Percentiles rank a stretch among this genome's conserved stretches.
phyloP scores from a whole-genome alignment of 768 basidiomycete genomes.

The Lactarius sanguifluus region DNA sequence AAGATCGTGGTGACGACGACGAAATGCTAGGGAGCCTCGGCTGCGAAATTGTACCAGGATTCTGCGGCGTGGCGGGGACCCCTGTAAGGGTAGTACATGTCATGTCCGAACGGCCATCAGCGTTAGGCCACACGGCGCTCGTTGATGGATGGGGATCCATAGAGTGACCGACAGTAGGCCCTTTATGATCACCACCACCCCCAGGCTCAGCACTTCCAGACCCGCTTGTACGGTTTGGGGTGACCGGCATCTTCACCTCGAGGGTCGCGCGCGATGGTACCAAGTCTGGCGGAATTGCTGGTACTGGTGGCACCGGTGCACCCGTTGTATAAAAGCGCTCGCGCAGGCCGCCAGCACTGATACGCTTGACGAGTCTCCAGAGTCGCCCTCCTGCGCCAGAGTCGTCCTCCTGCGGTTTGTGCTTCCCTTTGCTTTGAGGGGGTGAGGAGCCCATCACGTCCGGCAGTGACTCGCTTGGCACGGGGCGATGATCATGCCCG shows the following conservation, averaged over 20 bases:
- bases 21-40: constrained; percentile 48
- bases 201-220: constrained; percentile 8
- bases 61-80: background rate
- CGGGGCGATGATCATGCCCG: background rate
- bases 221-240: background rate
- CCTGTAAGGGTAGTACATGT: constrained; percentile 26
- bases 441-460: background rate
- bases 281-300: constrained; percentile 53
- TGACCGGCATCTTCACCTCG: constrained; percentile 31
- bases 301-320: constrained; percentile 53
- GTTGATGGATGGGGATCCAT: constrained; percentile 34
- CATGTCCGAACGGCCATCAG: constrained; percentile 18
- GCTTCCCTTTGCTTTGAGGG: constrained; percentile 24
- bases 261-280: constrained; percentile 29
- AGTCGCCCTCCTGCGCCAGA: constrained; percentile 42
- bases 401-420: constrained; percentile 35
- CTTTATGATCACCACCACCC: background rate
- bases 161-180: constrained; percentile 27
- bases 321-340: constrained; percentile 46
- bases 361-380: constrained; percentile 70
- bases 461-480: constrained; percentile 6
- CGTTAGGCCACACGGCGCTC: constrained; percentile 32
- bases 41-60: background rate
- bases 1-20: constrained; percentile 62
- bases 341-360: constrained; percentile 62